phyloP scores from a whole-genome alignment of 306 rosid genomes.

The Medicago ruthenica region DNA sequence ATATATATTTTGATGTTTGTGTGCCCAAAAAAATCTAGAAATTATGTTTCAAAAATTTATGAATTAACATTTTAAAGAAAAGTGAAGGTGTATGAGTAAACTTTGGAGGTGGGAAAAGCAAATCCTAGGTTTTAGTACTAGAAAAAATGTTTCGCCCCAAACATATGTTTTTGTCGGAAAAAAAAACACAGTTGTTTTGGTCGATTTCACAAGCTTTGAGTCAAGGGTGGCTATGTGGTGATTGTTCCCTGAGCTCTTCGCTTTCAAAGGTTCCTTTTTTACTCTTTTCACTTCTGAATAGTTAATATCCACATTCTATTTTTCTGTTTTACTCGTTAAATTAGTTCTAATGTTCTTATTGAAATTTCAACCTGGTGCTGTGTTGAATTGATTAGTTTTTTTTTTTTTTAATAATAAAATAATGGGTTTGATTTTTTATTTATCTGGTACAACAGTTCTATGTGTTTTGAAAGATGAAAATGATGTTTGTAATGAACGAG shows the following conservation, averaged over 20 bases:
- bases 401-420: background rate
- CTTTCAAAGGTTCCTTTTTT: conserved; percentile 24
- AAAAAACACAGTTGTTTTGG: background rate
- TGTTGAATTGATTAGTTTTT: background rate
- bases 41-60: too few species aligned
- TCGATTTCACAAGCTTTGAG: background rate
- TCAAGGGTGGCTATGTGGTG: background rate
- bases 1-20: too few species aligned
- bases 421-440: too few species aligned
- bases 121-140: background rate
- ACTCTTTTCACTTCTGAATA: background rate
- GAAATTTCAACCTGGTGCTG: background rate
- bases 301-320: background rate
- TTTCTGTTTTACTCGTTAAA: background rate
- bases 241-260: conserved; percentile 14
- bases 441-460: background rate
- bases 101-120: background rate
- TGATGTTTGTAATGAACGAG: background rate
- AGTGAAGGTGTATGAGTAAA: background rate
- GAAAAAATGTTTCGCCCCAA: background rate
- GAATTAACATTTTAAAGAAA: too few species aligned
- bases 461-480: conserved; percentile 2
- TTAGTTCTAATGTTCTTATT: background rate
- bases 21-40: too few species aligned
- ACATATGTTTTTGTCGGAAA: background rate